Base-by-base conservation (phyloP, 257 asterid genomes). In the Leptodermis oblonga region DNA sequence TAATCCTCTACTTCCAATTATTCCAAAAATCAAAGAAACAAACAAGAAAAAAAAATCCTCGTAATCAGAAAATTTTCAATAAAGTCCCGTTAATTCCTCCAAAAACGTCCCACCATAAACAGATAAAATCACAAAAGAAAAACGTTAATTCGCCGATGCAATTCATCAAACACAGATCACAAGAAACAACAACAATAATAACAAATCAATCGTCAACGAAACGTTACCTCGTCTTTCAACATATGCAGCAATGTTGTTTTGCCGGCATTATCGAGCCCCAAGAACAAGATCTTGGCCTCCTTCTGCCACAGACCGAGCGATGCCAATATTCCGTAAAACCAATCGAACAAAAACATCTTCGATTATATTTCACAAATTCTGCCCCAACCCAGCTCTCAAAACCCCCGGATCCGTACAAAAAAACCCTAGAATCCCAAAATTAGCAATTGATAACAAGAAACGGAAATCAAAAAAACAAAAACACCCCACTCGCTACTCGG, bases 231-330 rank as follows among this genome's bases (percentile, higher is more conserved):
- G 70, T 90, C 97, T 76, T 92, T 90, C 69, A 87, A 87, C 98
- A 92, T 89, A 75, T 92, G 96, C 62, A 92, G 98, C 74, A 92
- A 85, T 67, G 98, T 92, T 74, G 98, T 92, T 72, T 92, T 92
- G 74, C 97, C 98, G 55, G 98, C 95, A 76, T 92, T 92, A 78
- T 92, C 98, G 69, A 92, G 97, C 71, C 98, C 98, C 62, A 92
- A 55, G 68, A 92, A 92, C 76, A 92, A 85, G 76, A 92, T 92
- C 83, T 92, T 92, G 31, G 97, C 98, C 84, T 92, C 98, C 76
- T 92, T 92, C 59, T 92, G 98, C 98, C 98, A 92, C 39, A 92
- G 76, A 2, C 98, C 98, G 0, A 92, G 87, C 63, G 98, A 87
- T 18, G 98, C 98, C 30, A 92, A 86, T 53, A 90, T 78, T 69